Conservation (phyloP, 1,284 basidiomycete genomes). For the Lentinus polychrous region DNA sequence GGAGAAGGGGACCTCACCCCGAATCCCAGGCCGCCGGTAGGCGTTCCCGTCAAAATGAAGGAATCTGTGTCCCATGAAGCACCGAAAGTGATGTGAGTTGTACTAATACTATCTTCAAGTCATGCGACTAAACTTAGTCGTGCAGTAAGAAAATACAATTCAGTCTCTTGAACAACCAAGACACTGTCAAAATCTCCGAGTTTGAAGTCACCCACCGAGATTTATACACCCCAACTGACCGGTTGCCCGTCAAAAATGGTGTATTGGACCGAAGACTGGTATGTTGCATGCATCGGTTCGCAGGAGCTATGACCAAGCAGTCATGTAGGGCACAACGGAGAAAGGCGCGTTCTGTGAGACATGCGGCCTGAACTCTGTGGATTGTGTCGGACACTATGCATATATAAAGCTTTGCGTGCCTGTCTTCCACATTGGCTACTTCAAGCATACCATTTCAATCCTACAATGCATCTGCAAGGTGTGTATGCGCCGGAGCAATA, state of each 20-base stretch:
- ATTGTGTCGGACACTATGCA: conserved; percentile 97
- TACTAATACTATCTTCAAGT: neutral
- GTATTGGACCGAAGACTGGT: conserved; percentile 88
- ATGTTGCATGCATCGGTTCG: conserved; percentile 20
- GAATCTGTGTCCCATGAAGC: conserved; percentile 82
- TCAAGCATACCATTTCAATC: conserved; percentile 91
- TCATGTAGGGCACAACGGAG: conserved; percentile 85
- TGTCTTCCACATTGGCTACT: conserved; percentile 98
- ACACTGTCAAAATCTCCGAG: conserved; percentile 90
- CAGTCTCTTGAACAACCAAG: conserved; percentile 85
- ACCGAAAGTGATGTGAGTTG: conserved; percentile 85
- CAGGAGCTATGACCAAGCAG: conserved; percentile 2
- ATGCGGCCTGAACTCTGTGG: conserved; percentile 86
- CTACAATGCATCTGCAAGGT: conserved; percentile 97
- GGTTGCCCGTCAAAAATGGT: conserved; percentile 84
- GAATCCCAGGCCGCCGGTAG: neutral
- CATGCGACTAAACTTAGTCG: too few species aligned
- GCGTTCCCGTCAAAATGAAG: conserved; percentile 54
- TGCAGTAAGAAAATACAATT: conserved; percentile 90
- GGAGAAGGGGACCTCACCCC: too few species aligned
- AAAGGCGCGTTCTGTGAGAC: conserved; percentile 93
- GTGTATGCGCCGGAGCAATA: conserved; percentile 13
- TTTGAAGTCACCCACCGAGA: conserved; percentile 91
- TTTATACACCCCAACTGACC: conserved; percentile 76
- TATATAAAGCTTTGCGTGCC: conserved; percentile 96